Evolutionary conservation across 352 stramenopile species (phyloP).

Genomic region (Globisporangium nagaii): DNA sequence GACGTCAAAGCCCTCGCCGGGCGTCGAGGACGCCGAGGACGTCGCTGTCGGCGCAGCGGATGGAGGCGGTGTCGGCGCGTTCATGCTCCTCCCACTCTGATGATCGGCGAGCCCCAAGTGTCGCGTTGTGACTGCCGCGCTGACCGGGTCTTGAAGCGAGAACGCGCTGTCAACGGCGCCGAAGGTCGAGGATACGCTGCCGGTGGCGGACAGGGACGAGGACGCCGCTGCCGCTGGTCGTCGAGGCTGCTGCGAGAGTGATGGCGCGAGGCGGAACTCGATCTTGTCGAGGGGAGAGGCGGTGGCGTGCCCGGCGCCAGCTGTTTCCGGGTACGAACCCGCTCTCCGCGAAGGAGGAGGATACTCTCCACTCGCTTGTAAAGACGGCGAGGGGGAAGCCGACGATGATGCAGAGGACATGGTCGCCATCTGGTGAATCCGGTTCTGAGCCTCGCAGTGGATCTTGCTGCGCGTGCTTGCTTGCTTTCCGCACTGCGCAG

Average conservation of each 20-base stretch:
- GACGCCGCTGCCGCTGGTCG: slow-evolving; percentile 5
- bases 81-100: slow-evolving; percentile 2
- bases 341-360: slow-evolving; percentile 5
- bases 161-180: slow-evolving; percentile 15
- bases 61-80: slow-evolving; percentile 1
- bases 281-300: slow-evolving; percentile 24
- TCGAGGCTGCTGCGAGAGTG: slow-evolving; percentile 1
- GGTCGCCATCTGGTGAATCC: slow-evolving; percentile 16
- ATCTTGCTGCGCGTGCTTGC: too few relatives aligned
- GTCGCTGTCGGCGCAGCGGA: too few relatives aligned
- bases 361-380: slow-evolving; percentile 6
- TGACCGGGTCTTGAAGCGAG: slow-evolving; percentile 1
- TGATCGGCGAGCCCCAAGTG: neutral
- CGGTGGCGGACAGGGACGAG: slow-evolving; percentile 14
- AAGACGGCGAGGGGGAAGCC: slow-evolving; percentile 2
- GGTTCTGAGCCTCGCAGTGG: slow-evolving; percentile 5
- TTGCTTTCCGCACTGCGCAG: too few relatives aligned
- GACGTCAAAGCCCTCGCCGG: slow-evolving; percentile 55
- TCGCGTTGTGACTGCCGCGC: slow-evolving; percentile 1
- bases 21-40: neutral
- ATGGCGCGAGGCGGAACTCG: slow-evolving; percentile 12
- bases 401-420: slow-evolving; percentile 11
- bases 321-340: slow-evolving; percentile 15
- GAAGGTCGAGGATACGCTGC: slow-evolving; percentile 7
- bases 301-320: slow-evolving; percentile 9